Conservation (phyloP, 2,329 filamentous ascomycete genomes). For the Nigrograna mackinnonii region DNA sequence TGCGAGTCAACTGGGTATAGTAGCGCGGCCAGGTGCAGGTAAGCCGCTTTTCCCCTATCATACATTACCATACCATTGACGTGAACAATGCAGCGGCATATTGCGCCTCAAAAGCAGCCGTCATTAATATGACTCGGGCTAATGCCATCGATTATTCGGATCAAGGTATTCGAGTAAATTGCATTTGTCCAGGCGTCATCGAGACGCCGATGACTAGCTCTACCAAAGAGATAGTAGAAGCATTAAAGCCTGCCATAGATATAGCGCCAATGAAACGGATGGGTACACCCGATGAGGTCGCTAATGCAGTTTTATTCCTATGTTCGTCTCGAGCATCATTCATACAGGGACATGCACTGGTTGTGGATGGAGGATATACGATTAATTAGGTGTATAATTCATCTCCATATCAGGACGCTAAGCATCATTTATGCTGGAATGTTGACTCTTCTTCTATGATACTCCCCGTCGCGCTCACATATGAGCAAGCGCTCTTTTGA, state of each 20-base stretch:
- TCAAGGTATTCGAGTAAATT: conserved; percentile 57
- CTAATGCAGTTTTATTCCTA: conserved; percentile 54
- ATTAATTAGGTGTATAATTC: conserved; percentile 15
- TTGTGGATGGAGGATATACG: conserved; percentile 46
- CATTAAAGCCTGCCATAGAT: conserved; percentile 35
- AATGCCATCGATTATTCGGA: conserved; percentile 59
- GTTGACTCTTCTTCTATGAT: too few species aligned
- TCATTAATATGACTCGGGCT: conserved; percentile 58
- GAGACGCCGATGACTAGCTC: conserved; percentile 33
- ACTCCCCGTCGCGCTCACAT: too few species aligned
- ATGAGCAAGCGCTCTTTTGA: too few species aligned
- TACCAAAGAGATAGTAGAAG: conserved; percentile 17
- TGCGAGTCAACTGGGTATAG: conserved; percentile 52
- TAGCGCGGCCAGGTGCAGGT: conserved; percentile 9
- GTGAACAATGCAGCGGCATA: conserved; percentile 48
- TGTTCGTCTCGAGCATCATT: conserved; percentile 56
- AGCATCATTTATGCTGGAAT: too few species aligned
- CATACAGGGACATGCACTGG: conserved; percentile 50
- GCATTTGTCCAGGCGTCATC: conserved; percentile 56
- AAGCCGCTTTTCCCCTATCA: neutral
- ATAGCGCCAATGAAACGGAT: conserved; percentile 51
- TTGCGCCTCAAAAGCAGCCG: conserved; percentile 58
- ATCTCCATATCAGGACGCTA: neutral
- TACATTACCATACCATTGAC: neutral
- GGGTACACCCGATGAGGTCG: conserved; percentile 55